phyloP scores from a whole-genome alignment of 1,284 basidiomycete genomes.

The Ceratobasidium sp. region DNA sequence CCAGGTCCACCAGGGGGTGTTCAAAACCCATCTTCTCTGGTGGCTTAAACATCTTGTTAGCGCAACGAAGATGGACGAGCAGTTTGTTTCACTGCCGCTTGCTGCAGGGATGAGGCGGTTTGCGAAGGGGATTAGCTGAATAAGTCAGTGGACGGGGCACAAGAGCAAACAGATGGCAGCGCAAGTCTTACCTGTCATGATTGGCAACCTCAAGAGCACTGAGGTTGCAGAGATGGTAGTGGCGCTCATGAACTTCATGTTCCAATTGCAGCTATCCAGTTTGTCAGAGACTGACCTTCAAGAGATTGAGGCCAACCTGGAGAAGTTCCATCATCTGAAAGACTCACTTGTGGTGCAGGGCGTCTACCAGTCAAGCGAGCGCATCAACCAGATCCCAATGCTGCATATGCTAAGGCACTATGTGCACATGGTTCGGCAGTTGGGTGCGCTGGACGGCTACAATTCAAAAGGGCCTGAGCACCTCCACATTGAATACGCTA shows the following conservation, averaged over 20 bases:
- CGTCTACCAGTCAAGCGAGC: not conserved
- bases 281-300: not conserved
- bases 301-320: not conserved
- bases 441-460: slow-evolving; percentile 40
- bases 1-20: slow-evolving; percentile 42
- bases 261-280: not conserved
- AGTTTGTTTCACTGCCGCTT: not conserved
- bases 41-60: not conserved
- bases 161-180: slow-evolving; percentile 53
- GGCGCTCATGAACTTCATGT: slow-evolving; percentile 10
- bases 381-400: slow-evolving; percentile 16
- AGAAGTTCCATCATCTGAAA: not conserved
- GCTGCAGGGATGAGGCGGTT: slow-evolving; percentile 5
- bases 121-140: not conserved
- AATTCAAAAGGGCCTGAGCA: slow-evolving; percentile 42
- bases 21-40: slow-evolving; percentile 4
- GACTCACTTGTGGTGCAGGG: not conserved
- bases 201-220: not conserved
- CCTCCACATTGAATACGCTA: slow-evolving; percentile 41
- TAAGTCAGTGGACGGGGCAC: slow-evolving; percentile 50
- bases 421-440: slow-evolving; percentile 2
- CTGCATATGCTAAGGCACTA: slow-evolving; percentile 40
- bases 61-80: not conserved
- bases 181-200: slow-evolving; percentile 13
- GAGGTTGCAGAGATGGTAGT: not conserved